Evolutionary conservation across 2,329 filamentous ascomycete species (phyloP).

Genomic region (Colletotrichum tropicale): DNA sequence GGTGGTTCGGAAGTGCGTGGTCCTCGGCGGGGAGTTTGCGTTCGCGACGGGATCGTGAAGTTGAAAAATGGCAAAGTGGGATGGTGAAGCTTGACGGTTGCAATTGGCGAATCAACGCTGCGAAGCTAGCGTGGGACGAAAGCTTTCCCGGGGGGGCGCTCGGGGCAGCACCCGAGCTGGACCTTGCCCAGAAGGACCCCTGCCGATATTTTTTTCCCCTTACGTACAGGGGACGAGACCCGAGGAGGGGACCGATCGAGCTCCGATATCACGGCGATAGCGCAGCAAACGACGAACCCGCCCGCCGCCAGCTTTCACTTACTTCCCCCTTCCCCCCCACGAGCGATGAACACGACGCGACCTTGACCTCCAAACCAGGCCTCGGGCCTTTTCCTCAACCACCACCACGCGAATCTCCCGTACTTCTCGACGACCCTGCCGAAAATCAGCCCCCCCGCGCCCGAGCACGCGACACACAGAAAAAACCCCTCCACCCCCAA

Average conservation of each 20-base stretch:
- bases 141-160: conserved; percentile 1
- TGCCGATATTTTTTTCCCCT: not conserved
- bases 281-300: not conserved
- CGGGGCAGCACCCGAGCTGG: not conserved
- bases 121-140: conserved; percentile 2
- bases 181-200: not conserved
- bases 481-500: not conserved
- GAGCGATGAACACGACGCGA: not conserved
- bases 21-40: not conserved
- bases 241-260: conserved; percentile 4
- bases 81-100: not conserved
- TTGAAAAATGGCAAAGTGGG: not conserved
- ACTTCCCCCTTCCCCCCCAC: not conserved
- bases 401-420: not conserved
- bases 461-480: not conserved
- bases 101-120: conserved; percentile 1
- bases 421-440: not conserved
- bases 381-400: not conserved
- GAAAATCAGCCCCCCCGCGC: not conserved
- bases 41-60: not conserved
- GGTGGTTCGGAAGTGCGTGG: not conserved
- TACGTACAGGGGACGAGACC: not conserved
- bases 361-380: not conserved
- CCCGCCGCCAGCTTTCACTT: not conserved
- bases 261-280: conserved; percentile 5